These are phyloP conservation scores for Arachnopeziza araneosa DNA, from an alignment of 2,329 filamentous ascomycete genomes.

Conservation along the genomic window DNA sequence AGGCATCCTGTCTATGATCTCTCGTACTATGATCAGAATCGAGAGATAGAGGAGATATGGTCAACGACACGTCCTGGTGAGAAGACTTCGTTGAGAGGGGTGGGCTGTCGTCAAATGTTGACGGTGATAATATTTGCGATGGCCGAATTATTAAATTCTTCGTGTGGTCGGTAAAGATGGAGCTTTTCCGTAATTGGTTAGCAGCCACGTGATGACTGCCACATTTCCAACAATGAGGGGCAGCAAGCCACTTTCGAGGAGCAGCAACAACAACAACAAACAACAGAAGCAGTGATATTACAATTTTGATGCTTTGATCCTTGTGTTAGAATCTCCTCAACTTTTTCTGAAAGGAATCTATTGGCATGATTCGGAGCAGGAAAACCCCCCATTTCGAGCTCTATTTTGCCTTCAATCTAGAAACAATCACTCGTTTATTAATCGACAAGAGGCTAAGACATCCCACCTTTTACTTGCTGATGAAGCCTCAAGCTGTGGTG, in stretches of 20 bases:
- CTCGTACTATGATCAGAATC: slow-evolving; percentile 40
- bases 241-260: background rate
- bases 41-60: slow-evolving; percentile 25
- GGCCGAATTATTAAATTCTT: slow-evolving; percentile 9
- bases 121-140: slow-evolving; percentile 5
- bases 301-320: background rate
- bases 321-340: too few species aligned
- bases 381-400: too few species aligned
- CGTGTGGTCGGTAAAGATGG: slow-evolving; percentile 4
- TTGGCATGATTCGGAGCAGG: too few species aligned
- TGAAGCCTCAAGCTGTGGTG: too few species aligned
- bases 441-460: too few species aligned
- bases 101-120: slow-evolving; percentile 26
- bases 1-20: slow-evolving; percentile 69
- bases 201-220: background rate
- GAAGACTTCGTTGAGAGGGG: slow-evolving; percentile 26
- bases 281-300: too few species aligned
- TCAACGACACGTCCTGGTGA: slow-evolving; percentile 28
- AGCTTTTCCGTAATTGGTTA: background rate
- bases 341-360: too few species aligned
- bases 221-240: background rate
- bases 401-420: too few species aligned
- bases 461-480: too few species aligned
- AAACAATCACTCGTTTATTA: too few species aligned
- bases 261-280: background rate